Conservation (phyloP, 805 yeast genomes). For the Cephaloascus albidus region DNA sequence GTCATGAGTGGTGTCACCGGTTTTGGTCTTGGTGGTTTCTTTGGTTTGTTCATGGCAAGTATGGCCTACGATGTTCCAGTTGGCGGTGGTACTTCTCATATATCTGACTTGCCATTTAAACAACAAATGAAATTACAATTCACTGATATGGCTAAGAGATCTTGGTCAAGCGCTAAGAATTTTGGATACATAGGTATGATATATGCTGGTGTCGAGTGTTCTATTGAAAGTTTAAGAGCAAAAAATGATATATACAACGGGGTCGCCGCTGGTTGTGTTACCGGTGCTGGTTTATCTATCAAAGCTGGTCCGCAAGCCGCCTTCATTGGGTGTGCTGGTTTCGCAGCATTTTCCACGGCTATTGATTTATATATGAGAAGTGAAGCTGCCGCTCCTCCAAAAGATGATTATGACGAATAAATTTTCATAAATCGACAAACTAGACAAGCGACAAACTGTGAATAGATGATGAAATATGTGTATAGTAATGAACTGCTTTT, state of each 20-base stretch:
- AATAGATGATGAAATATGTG: neutral
- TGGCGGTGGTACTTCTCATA: conserved; percentile 43
- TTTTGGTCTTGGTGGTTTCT: conserved; percentile 88
- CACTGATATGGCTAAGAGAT: conserved; percentile 82
- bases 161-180: conserved; percentile 85
- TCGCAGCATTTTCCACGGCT: conserved; percentile 91
- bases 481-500: neutral
- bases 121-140: conserved; percentile 91
- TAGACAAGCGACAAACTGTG: neutral
- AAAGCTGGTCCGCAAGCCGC: conserved; percentile 94
- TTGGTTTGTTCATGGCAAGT: conserved; percentile 89
- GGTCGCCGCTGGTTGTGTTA: conserved; percentile 85
- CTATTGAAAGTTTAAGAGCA: conserved; percentile 77
- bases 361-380: conserved; percentile 80
- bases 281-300: conserved; percentile 93
- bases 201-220: conserved; percentile 88
- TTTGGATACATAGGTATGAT: conserved; percentile 91
- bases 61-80: conserved; percentile 80
- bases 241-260: conserved; percentile 91
- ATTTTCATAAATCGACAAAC: neutral
- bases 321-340: conserved; percentile 88
- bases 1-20: conserved; percentile 90
- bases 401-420: conserved; percentile 72
- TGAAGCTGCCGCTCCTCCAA: conserved; percentile 77
- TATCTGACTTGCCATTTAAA: conserved; percentile 78